Percentiles rank a stretch among this genome's conserved stretches.
phyloP scores from a whole-genome alignment of 805 yeast genomes.

The Candida boidinii region DNA sequence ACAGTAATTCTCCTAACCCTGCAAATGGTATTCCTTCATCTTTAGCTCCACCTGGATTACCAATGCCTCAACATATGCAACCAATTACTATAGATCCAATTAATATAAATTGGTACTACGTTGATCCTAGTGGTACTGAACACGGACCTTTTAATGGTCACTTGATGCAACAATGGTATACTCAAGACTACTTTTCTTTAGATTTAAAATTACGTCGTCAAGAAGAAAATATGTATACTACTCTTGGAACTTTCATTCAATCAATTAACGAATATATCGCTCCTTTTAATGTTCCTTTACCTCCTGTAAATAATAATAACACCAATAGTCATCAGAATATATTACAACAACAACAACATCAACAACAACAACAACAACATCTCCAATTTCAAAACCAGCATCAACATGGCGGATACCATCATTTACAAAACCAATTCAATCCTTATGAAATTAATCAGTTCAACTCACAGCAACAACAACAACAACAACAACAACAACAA shows the following conservation, averaged over 20 bases:
- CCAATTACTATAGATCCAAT: constrained; percentile 18
- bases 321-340: constrained; percentile 1
- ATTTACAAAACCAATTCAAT: not conserved
- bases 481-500: not conserved
- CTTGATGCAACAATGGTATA: constrained; percentile 74
- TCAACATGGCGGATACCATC: not conserved
- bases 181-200: constrained; percentile 46
- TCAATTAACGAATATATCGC: constrained; percentile 37
- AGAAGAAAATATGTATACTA: constrained; percentile 39
- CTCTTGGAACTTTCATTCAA: constrained; percentile 46
- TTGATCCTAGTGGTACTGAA: constrained; percentile 59
- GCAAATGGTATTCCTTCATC: not conserved
- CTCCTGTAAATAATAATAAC: constrained; percentile 14
- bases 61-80: too few species aligned
- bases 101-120: constrained; percentile 57
- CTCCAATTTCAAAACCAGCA: not conserved
- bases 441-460: too few species aligned
- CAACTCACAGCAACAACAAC: not conserved
- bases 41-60: constrained; percentile 9
- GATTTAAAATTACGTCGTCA: constrained; percentile 51
- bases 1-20: constrained; percentile 1
- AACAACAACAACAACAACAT: constrained; percentile 1
- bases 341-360: not conserved
- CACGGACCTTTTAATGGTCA: constrained; percentile 79
- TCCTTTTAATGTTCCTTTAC: constrained; percentile 59